These are phyloP conservation scores for Luffa aegyptiaca DNA, from an alignment of 306 rosid species.

Conservation along the genomic window DNA sequence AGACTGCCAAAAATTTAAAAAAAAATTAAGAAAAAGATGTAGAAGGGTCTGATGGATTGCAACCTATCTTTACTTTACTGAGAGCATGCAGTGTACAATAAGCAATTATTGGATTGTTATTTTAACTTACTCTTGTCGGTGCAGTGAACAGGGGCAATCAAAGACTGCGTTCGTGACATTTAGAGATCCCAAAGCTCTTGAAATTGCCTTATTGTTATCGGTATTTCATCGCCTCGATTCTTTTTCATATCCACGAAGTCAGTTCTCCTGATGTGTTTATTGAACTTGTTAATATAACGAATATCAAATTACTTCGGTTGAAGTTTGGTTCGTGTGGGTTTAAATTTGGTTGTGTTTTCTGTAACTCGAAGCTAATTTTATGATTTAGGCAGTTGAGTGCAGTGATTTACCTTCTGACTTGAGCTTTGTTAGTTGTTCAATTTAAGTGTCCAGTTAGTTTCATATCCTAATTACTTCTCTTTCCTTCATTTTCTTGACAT, in stretches of 20 bases:
- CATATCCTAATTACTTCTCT: not conserved
- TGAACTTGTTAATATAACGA: not conserved
- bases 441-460: not conserved
- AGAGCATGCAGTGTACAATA: not conserved
- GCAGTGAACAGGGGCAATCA: conserved; percentile 65
- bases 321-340: not conserved
- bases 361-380: too few species aligned
- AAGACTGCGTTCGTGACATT: conserved; percentile 90
- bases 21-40: not conserved
- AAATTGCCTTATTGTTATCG: conserved; percentile 78
- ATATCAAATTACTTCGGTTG: not conserved
- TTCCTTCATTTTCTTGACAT: not conserved
- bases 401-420: not conserved
- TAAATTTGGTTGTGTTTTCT: not conserved
- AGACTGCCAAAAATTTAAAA: not conserved
- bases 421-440: not conserved
- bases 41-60: not conserved
- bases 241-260: conserved; percentile 12
- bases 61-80: not conserved
- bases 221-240: conserved; percentile 30
- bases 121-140: conserved; percentile 14
- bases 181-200: conserved; percentile 87
- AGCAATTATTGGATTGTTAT: not conserved
- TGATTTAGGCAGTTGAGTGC: too few species aligned
- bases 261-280: not conserved